Conservation (phyloP, 2,329 filamentous ascomycete genomes). For the Zelopaecilomyces penicillatus region DNA sequence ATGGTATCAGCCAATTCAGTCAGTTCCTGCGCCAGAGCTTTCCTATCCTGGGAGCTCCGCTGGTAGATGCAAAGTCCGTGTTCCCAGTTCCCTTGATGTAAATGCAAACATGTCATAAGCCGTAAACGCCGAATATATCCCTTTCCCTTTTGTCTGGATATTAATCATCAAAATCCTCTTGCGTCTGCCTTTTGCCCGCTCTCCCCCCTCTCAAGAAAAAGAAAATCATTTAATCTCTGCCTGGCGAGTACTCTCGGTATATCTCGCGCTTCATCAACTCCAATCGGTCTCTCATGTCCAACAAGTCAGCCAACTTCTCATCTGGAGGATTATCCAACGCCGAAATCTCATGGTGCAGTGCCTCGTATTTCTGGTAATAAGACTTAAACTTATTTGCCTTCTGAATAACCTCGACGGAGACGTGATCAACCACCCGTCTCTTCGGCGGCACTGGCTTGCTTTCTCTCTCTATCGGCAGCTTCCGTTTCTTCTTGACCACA, state of each 20-base stretch:
- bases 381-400: conserved; percentile 48
- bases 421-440: conserved; percentile 20
- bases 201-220: no score
- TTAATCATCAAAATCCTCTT: no score
- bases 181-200: no score
- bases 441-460: conserved; percentile 19
- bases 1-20: conserved; percentile 12
- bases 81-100: conserved; percentile 7
- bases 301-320: conserved; percentile 41
- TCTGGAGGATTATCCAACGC: conserved; percentile 41
- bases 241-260: conserved; percentile 35
- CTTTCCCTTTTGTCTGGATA: conserved; percentile 5
- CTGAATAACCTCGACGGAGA: conserved; percentile 37
- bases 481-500: conserved; percentile 35
- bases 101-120: conserved; percentile 10
- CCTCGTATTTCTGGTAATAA: conserved; percentile 48
- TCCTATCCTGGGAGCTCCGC: conserved; percentile 6
- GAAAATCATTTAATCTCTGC: conserved; percentile 4
- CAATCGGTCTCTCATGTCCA: conserved; percentile 47
- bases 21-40: conserved; percentile 10
- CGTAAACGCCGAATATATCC: conserved; percentile 9
- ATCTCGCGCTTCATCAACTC: conserved; percentile 52
- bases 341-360: conserved; percentile 47
- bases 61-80: conserved; percentile 10
- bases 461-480: conserved; percentile 32